phyloP scores from a whole-genome alignment of 495 filamentous ascomycete genomes.

The Penicillium subrubescens region DNA sequence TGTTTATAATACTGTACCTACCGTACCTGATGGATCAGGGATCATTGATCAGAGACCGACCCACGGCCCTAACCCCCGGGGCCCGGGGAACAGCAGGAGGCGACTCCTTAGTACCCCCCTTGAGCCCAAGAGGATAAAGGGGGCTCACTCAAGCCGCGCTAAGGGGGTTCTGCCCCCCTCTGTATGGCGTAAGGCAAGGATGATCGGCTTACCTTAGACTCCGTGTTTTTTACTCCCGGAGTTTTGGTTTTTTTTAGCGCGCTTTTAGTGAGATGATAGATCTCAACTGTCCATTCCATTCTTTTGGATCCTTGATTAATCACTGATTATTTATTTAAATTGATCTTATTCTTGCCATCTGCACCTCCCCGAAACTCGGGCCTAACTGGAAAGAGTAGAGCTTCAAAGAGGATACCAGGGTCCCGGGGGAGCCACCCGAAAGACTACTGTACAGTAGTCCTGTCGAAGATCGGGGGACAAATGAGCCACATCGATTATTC shows the following conservation, averaged over 20 bases:
- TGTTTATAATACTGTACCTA: slow-evolving; percentile 1
- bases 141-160: slow-evolving; percentile 32
- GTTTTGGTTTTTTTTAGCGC: slow-evolving; percentile 42
- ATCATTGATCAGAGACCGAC: slow-evolving; percentile 21
- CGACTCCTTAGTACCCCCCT: slow-evolving; percentile 24
- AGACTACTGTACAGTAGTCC: background rate
- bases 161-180: slow-evolving; percentile 25
- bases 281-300: slow-evolving; percentile 33
- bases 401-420: background rate
- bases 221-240: slow-evolving; percentile 29
- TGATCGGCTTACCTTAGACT: slow-evolving; percentile 34
- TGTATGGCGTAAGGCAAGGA: slow-evolving; percentile 38
- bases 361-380: background rate
- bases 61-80: slow-evolving; percentile 40
- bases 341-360: background rate
- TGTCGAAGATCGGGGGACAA: background rate
- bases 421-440: background rate
- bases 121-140: background rate
- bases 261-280: slow-evolving; percentile 49
- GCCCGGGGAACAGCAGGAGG: slow-evolving; percentile 44
- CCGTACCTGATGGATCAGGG: slow-evolving; percentile 23
- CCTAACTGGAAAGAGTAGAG: background rate
- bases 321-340: background rate
- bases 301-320: background rate
- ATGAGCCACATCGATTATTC: background rate